Percentiles rank a stretch among this genome's conserved stretches.
These are phyloP conservation scores for Myriosclerotinia scirpicola DNA, from an alignment of 2,329 filamentous ascomycete genomes.

Conservation along the genomic window DNA sequence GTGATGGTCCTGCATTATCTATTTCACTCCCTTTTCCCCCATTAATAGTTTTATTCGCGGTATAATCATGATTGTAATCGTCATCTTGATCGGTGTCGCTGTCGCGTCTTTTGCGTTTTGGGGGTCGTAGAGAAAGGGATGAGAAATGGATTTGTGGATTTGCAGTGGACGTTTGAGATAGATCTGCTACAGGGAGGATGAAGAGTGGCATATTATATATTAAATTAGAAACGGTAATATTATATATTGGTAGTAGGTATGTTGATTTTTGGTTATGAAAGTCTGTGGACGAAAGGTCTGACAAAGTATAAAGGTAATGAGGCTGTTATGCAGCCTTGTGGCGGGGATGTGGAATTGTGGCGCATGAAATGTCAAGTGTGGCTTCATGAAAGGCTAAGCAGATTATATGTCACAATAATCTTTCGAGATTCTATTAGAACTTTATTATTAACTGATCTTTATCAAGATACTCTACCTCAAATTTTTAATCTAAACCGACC, in stretches of 20 bases:
- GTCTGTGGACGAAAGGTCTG: too few relatives aligned
- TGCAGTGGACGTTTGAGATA: slow-evolving; percentile 24
- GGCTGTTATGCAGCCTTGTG: slow-evolving; percentile 8
- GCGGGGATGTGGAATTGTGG: background rate
- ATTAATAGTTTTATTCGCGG: background rate
- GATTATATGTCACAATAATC: too few relatives aligned
- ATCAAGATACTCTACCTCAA: too few relatives aligned
- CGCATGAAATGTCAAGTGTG: background rate
- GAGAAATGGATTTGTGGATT: slow-evolving; percentile 25
- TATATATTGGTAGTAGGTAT: background rate
- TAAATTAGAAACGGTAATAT: too few relatives aligned
- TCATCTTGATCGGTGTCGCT: slow-evolving; percentile 3
- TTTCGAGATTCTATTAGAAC: too few relatives aligned
- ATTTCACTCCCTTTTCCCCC: background rate
- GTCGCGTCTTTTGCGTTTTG: slow-evolving; percentile 13
- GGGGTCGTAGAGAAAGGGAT: slow-evolving; percentile 27
- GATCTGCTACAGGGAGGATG: slow-evolving; percentile 31
- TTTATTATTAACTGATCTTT: too few relatives aligned
- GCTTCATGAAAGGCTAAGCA: background rate
- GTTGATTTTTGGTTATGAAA: background rate
- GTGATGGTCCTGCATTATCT: background rate
- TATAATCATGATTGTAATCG: slow-evolving; percentile 4
- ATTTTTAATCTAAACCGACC: too few relatives aligned
- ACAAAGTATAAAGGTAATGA: background rate
- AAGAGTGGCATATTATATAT: slow-evolving; percentile 33